These are phyloP conservation scores for Yamagishiella unicocca DNA, from an alignment of 139 green algal genomes.

Conservation along the genomic window DNA sequence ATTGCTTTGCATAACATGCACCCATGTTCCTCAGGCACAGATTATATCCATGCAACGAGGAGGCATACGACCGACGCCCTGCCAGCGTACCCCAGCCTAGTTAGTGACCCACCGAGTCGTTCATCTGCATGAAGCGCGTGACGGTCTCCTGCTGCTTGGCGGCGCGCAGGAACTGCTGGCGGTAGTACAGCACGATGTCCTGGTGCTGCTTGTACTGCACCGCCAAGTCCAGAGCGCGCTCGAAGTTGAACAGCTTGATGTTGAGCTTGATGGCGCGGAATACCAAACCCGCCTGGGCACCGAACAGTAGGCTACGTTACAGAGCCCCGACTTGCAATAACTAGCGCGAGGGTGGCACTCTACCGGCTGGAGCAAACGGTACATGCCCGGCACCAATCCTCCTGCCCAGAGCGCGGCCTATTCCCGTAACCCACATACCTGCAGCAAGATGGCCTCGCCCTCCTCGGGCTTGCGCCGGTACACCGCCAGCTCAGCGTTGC, in stretches of 20 bases:
- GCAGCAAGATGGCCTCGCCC: conserved; percentile 81
- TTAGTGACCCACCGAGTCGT: conserved; percentile 53
- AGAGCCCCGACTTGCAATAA: too few relatives aligned
- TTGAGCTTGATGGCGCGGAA: conserved; percentile 89
- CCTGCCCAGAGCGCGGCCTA: too few relatives aligned
- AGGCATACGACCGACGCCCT: not conserved
- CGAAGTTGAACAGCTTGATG: conserved; percentile 77
- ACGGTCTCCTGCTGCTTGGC: conserved; percentile 62
- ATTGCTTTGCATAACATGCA: not conserved
- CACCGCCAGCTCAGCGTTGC: conserved; percentile 81
- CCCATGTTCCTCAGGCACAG: not conserved
- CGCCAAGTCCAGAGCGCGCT: conserved; percentile 79
- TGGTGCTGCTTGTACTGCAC: conserved; percentile 79
- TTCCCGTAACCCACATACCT: too few relatives aligned
- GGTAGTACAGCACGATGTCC: conserved; percentile 81
- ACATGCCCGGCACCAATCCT: too few relatives aligned
- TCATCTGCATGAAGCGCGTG: conserved; percentile 60
- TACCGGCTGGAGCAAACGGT: too few relatives aligned
- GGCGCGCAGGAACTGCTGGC: conserved; percentile 47
- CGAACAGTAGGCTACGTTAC: not conserved
- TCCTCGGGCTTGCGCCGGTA: conserved; percentile 72
- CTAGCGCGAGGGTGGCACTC: too few relatives aligned
- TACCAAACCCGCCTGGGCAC: conserved; percentile 70
- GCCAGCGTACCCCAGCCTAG: not conserved
- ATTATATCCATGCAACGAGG: not conserved